These are phyloP conservation scores for Amanita fuliginea DNA, from an alignment of 768 basidiomycete species.

Conservation along the genomic window DNA sequence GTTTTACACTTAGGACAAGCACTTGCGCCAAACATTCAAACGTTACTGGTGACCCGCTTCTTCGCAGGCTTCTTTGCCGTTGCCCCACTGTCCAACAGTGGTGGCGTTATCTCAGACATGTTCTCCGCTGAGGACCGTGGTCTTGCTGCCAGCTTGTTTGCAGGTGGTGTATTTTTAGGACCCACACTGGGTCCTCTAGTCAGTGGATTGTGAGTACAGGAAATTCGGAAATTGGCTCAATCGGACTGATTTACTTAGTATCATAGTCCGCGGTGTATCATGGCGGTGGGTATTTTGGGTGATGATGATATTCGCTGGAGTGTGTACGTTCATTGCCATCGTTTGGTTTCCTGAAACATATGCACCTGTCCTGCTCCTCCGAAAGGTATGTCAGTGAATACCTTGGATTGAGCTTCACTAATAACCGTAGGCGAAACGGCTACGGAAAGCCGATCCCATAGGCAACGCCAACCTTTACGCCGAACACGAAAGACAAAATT, in stretches of 20 bases:
- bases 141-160: constrained; percentile 45
- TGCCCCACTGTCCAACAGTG: constrained; percentile 45
- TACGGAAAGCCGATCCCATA: constrained; percentile 39
- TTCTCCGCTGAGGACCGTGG: constrained; percentile 42
- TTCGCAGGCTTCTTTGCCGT: constrained; percentile 52
- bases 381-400: constrained; percentile 21
- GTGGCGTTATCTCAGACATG: constrained; percentile 49
- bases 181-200: constrained; percentile 56
- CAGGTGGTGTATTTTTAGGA: constrained; percentile 51
- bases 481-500: constrained; percentile 48
- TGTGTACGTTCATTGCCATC: constrained; percentile 33
- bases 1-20: constrained; percentile 51
- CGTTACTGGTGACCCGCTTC: constrained; percentile 49
- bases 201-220: constrained; percentile 33
- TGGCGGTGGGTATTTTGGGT: constrained; percentile 70
- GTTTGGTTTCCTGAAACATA: constrained; percentile 57
- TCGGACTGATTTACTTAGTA: constrained; percentile 17
- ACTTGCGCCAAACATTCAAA: constrained; percentile 46
- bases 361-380: constrained; percentile 44
- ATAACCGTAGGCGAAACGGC: constrained; percentile 20
- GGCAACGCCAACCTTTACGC: constrained; percentile 32
- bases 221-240: not conserved
- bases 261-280: constrained; percentile 31
- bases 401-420: too few relatives aligned
- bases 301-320: constrained; percentile 52